A percentile compares a stretch with the other conserved stretches of the same genome.
phyloP scores from a whole-genome alignment of 345 rosid genomes.

The Linum tenue region DNA sequence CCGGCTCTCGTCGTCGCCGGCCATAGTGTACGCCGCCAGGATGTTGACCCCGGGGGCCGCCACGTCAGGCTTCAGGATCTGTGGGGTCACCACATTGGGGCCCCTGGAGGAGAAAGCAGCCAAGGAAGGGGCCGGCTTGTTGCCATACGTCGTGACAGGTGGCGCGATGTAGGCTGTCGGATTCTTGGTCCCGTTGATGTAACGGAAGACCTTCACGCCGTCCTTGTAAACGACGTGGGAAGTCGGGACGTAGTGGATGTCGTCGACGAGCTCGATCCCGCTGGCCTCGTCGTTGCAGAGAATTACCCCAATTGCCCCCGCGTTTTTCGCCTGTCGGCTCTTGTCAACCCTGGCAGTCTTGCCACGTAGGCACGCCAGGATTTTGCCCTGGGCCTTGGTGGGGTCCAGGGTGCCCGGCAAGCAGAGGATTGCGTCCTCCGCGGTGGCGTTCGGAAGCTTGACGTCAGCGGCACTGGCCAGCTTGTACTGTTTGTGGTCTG shows the following conservation, averaged over 20 bases:
- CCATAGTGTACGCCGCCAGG: not conserved
- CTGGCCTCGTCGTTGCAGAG: constrained; percentile 43
- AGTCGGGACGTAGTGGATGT: constrained; percentile 59
- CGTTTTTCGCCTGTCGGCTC: constrained; percentile 32
- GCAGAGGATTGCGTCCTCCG: constrained; percentile 25
- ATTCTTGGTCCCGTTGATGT: constrained; percentile 29
- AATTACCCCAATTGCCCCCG: constrained; percentile 64
- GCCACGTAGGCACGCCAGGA: constrained; percentile 51
- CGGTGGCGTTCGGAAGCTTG: constrained; percentile 18
- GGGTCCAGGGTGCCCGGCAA: constrained; percentile 52
- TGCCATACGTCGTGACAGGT: too few relatives aligned
- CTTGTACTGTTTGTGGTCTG: too few relatives aligned
- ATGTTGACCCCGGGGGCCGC: not conserved
- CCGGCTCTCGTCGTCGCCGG: not conserved
- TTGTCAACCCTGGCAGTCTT: constrained; percentile 35
- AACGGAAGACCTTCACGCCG: constrained; percentile 34
- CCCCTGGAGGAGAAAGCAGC: constrained; percentile 21
- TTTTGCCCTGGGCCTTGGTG: constrained; percentile 49
- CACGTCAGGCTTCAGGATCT: constrained; percentile 2
- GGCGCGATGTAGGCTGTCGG: too few relatives aligned
- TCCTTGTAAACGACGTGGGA: constrained; percentile 44
- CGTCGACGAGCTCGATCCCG: constrained; percentile 40
- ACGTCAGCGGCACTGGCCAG: too few relatives aligned
- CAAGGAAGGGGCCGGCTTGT: constrained; percentile 14
- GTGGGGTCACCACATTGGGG: constrained; percentile 4